Evolutionary conservation across 2,329 filamentous ascomycete species (phyloP).

Genomic region (Pseudogymnoascus pannorum): DNA sequence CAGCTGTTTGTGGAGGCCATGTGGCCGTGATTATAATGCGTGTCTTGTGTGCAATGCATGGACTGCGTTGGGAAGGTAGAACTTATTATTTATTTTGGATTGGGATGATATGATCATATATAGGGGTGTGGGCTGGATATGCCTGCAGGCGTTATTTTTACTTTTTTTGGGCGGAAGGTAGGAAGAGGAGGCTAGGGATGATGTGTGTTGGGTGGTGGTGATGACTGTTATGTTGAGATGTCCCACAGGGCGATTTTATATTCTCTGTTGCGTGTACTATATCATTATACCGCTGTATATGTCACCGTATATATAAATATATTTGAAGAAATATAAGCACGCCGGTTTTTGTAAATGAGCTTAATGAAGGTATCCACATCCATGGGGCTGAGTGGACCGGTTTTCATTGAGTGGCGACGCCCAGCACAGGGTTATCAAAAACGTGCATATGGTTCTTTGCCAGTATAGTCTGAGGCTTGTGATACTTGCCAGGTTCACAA

Average conservation of each 20-base stretch:
- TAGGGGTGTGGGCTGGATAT: background rate
- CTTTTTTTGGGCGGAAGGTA: background rate
- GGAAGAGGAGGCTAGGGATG: background rate
- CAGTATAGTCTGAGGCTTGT: too few relatives aligned
- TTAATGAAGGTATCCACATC: too few relatives aligned
- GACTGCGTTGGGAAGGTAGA: background rate
- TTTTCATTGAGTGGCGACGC: too few relatives aligned
- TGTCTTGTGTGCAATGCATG: background rate
- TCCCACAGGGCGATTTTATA: background rate
- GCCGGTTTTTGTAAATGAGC: too few relatives aligned
- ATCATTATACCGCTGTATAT: background rate
- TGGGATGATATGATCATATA: conserved; percentile 27
- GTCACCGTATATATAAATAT: background rate
- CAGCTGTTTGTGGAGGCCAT: conserved; percentile 16
- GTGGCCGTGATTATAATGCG: conserved; percentile 18
- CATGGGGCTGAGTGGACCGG: too few relatives aligned
- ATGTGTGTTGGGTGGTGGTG: background rate
- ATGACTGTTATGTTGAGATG: conserved; percentile 5
- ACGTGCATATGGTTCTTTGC: too few relatives aligned
- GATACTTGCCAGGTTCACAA: too few relatives aligned
- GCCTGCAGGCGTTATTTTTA: background rate
- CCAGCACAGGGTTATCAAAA: too few relatives aligned
- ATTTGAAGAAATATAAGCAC: background rate
- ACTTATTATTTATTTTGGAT: background rate
- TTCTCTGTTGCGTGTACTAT: background rate